Base-by-base conservation (phyloP, 2,329 filamentous ascomycete genomes). In the Ambrosiella beaveri region DNA sequence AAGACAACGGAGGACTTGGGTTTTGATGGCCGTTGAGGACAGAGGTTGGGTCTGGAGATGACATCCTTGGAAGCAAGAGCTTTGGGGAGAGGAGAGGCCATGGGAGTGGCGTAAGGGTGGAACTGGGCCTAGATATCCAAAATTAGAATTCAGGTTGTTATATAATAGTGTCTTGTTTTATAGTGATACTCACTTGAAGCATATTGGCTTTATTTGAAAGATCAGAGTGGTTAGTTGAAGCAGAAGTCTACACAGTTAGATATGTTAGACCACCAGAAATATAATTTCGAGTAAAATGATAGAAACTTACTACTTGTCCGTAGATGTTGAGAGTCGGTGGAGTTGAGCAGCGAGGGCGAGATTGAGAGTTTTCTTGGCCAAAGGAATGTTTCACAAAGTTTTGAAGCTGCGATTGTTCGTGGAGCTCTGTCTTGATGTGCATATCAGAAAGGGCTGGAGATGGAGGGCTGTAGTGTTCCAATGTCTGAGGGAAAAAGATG, bases 381-480 rank as follows among this genome's bases (percentile, higher is more conserved):
- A 35, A 35, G n/a, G 47, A 27, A 36, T 36, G 1, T 19, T 51
- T 5, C 8, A 27, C 6, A 7, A 35, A 36, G 15, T 41, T 15
- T 19, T 40, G n/a, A n/a, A 35, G 37, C 41, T 44, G 52, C 13
- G 38, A 39, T 12, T 13, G 35, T 41, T 40, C 39, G 8, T 41
- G 12, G 11, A 17, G n/a, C 35, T 54, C 37, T 19, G 37, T n/a
- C 15, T 38, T 54, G 52, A 54, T 19, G 8, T 41, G 17, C 9
- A 19, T 44, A 36, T 37, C 19, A 40, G 52, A 73, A 17, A 71
- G 71, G 57, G 72, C 71, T 59, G 76, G 75, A 19, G 76, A 77
- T 49, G 70, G 71, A 40, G 73, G 70, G 50, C 68, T 65, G 57
- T 65, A 66, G 57, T 66, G 69, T 61, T 68, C 69, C 73, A 75